Conservation (phyloP, 305 asterid species). For the Petunia hybrid region DNA sequence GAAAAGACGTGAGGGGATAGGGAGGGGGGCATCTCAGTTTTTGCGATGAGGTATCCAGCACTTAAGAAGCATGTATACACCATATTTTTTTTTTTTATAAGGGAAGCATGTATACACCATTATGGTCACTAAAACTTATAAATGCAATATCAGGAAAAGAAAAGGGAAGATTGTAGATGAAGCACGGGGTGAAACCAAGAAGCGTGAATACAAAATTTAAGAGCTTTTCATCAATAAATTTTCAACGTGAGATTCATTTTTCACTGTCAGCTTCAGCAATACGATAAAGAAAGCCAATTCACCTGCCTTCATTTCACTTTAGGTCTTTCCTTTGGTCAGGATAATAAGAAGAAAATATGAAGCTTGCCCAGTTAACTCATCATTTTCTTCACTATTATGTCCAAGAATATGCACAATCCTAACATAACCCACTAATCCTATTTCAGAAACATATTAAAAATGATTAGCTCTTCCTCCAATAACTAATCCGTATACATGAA, state of each 20-base stretch:
- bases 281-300: not conserved
- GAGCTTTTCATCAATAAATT: not conserved
- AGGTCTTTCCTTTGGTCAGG: not conserved
- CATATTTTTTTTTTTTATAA: no score
- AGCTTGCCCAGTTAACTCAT: not conserved
- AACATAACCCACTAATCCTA: not conserved
- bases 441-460: conserved; percentile 20
- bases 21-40: not conserved
- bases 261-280: not conserved
- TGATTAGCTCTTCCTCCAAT: not conserved
- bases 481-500: not conserved
- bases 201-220: no score
- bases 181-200: no score
- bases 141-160: not conserved
- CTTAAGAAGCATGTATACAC: not conserved
- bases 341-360: not conserved
- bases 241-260: no score
- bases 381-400: not conserved
- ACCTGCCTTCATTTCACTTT: not conserved
- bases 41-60: not conserved
- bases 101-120: no score
- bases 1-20: not conserved
- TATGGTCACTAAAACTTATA: not conserved
- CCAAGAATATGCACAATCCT: not conserved
- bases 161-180: not conserved